These are phyloP conservation scores for Quercus suber DNA, from an alignment of 306 rosid genomes.

Conservation along the genomic window DNA sequence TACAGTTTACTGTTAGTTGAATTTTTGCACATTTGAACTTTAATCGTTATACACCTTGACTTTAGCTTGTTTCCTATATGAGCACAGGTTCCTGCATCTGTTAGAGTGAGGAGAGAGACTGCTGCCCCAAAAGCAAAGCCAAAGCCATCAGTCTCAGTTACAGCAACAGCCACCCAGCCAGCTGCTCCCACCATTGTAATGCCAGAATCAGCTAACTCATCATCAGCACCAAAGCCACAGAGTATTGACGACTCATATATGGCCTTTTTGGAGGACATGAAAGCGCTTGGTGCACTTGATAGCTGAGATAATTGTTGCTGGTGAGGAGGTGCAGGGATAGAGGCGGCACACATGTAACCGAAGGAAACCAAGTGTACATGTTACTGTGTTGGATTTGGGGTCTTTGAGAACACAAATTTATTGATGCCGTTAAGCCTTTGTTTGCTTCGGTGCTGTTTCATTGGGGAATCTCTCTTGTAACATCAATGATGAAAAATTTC, in stretches of 20 bases:
- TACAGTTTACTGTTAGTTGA: background rate
- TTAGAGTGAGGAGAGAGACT: constrained; percentile 87
- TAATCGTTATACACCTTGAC: background rate
- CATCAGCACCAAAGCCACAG: constrained; percentile 61
- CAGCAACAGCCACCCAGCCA: constrained; percentile 37
- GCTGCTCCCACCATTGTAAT: constrained; percentile 42
- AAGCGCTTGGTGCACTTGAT: constrained; percentile 89
- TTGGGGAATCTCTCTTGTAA: background rate
- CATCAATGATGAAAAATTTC: background rate
- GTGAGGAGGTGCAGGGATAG: background rate
- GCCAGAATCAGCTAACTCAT: constrained; percentile 43
- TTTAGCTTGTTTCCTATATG: constrained; percentile 18
- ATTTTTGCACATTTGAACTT: background rate
- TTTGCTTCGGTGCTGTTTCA: background rate
- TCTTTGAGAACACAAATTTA: background rate
- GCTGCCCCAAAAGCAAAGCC: constrained; percentile 61
- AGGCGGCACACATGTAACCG: background rate
- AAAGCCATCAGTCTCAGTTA: constrained; percentile 44
- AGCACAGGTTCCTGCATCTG: constrained; percentile 84
- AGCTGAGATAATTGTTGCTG: constrained; percentile 30
- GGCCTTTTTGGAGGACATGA: constrained; percentile 86
- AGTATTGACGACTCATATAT: constrained; percentile 67
- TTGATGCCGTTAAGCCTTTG: background rate
- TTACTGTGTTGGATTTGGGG: background rate
- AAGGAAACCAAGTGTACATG: constrained; percentile 6